These are phyloP conservation scores for Zasmidium cellare DNA, from an alignment of 2,329 filamentous ascomycete species.

Conservation along the genomic window DNA sequence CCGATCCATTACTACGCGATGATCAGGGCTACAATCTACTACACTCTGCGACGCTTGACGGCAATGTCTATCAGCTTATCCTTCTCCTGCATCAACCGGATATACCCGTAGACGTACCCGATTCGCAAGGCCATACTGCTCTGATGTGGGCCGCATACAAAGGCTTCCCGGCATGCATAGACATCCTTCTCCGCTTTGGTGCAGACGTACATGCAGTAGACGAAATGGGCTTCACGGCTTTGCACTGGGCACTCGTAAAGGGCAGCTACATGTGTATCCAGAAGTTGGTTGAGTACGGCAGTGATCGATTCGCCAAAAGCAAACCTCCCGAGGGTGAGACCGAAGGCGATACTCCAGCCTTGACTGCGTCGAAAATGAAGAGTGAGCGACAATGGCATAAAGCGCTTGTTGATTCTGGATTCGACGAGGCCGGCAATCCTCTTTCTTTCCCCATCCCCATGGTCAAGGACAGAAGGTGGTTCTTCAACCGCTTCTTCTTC, in stretches of 20 bases:
- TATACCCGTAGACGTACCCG: conserved; percentile 87
- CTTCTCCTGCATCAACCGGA: conserved; percentile 85
- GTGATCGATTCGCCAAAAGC: conserved; percentile 89
- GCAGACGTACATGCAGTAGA: conserved; percentile 89
- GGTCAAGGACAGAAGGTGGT: conserved; percentile 73
- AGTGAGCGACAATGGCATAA: conserved; percentile 78
- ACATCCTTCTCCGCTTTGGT: conserved; percentile 90
- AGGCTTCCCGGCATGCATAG: conserved; percentile 87
- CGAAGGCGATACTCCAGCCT: conserved; percentile 84
- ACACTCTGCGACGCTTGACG: conserved; percentile 95
- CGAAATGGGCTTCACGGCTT: conserved; percentile 87
- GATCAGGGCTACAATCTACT: conserved; percentile 97
- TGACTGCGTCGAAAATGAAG: conserved; percentile 88
- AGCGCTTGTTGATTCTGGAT: conserved; percentile 81
- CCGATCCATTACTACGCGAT: conserved; percentile 88
- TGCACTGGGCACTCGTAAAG: conserved; percentile 96
- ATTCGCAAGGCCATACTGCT: conserved; percentile 86
- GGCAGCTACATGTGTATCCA: conserved; percentile 86
- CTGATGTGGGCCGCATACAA: conserved; percentile 99
- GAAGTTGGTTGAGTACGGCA: conserved; percentile 92
- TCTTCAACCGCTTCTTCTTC: conserved; percentile 85
- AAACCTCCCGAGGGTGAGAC: conserved; percentile 40
- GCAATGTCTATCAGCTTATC: conserved; percentile 85
- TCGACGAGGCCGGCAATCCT: conserved; percentile 73
- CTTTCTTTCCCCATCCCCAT: conserved; percentile 72